phyloP scores from a whole-genome alignment of 768 basidiomycete genomes.

The Boletus reticuloceps region DNA sequence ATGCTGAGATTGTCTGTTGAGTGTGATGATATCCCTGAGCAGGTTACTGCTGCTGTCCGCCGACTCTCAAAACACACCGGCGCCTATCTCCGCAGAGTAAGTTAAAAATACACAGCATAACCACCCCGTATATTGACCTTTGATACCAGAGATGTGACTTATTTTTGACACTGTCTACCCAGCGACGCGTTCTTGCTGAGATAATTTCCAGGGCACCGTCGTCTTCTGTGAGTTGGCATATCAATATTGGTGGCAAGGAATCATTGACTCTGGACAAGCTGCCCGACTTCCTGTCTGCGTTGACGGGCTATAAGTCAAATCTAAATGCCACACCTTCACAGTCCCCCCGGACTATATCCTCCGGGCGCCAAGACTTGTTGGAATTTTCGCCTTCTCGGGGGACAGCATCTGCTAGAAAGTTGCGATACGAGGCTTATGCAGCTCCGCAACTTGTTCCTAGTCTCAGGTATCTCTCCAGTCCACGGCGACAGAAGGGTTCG shows the following conservation, averaged over 20 bases:
- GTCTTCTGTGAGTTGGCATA: conserved; percentile 47
- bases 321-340: not conserved
- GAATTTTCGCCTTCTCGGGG: conserved; percentile 22
- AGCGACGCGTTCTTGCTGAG: conserved; percentile 44
- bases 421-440: conserved; percentile 73
- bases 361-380: conserved; percentile 17
- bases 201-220: conserved; percentile 50
- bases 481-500: conserved; percentile 33
- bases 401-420: conserved; percentile 40
- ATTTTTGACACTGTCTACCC: conserved; percentile 50
- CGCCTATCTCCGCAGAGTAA: conserved; percentile 58
- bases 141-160: conserved; percentile 63
- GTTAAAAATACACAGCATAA: conserved; percentile 7
- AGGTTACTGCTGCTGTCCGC: conserved; percentile 42
- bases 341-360: conserved; percentile 9
- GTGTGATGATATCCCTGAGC: conserved; percentile 51
- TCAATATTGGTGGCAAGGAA: not conserved
- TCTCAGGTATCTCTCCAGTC: conserved; percentile 35
- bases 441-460: conserved; percentile 52
- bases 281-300: conserved; percentile 61
- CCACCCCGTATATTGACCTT: conserved; percentile 1
- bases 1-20: conserved; percentile 67
- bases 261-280: conserved; percentile 43
- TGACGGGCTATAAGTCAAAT: conserved; percentile 37
- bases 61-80: conserved; percentile 43